Conservation (phyloP, 345 rosid species). For the Aquilaria yunnanensis region DNA sequence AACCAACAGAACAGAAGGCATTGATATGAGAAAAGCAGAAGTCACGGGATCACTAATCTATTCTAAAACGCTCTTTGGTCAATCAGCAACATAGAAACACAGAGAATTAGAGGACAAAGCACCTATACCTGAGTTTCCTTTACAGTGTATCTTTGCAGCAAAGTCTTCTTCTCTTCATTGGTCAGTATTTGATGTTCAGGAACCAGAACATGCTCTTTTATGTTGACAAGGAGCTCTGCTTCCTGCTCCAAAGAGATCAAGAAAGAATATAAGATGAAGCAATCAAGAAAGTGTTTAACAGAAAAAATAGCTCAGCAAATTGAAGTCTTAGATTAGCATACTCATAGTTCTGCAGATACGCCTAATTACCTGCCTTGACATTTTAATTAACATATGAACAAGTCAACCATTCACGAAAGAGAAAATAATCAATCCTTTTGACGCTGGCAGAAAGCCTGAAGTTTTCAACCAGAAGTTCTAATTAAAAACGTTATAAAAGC, state of each 20-base stretch:
- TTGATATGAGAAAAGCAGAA: too few relatives aligned
- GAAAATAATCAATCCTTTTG: not conserved
- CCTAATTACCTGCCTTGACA: not conserved
- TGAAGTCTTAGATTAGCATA: not conserved
- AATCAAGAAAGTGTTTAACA: not conserved
- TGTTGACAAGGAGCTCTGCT: slow-evolving; percentile 64
- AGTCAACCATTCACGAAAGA: not conserved
- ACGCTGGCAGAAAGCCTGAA: not conserved
- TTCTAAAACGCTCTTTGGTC: too few relatives aligned
- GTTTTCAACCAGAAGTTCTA: not conserved
- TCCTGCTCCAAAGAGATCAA: slow-evolving; percentile 33
- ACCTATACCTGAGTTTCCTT: slow-evolving; percentile 72
- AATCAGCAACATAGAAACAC: not conserved
- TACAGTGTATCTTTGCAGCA: slow-evolving; percentile 69
- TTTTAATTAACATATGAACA: not conserved
- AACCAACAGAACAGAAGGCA: not conserved
- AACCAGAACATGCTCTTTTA: slow-evolving; percentile 73
- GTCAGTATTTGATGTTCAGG: slow-evolving; percentile 76
- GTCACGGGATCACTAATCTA: too few relatives aligned
- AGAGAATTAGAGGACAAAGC: not conserved
- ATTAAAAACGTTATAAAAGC: not conserved
- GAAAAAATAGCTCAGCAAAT: not conserved
- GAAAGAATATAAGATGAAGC: not conserved
- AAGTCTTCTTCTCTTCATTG: slow-evolving; percentile 68
- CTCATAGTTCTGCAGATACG: too few relatives aligned